phyloP scores from a whole-genome alignment of 1,139 yeast genomes.

The Yamadazyma taylorii region DNA sequence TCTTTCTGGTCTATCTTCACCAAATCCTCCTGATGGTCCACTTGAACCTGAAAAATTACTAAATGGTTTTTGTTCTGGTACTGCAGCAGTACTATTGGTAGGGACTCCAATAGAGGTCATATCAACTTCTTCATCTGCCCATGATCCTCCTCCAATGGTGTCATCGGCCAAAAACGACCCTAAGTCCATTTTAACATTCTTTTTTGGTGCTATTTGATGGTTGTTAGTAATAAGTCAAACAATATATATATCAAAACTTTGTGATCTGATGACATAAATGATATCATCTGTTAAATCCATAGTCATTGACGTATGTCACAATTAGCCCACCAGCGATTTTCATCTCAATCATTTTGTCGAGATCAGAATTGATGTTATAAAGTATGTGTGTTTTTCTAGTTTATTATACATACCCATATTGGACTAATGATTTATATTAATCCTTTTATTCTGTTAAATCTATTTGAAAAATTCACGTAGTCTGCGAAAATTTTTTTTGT shows the following conservation, averaged over 20 bases:
- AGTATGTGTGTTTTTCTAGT: too few species aligned
- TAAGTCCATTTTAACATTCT: slow-evolving; percentile 49
- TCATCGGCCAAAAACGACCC: slow-evolving; percentile 53
- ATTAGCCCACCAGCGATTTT: too few species aligned
- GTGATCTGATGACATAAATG: background rate
- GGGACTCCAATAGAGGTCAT: slow-evolving; percentile 55
- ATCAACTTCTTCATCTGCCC: slow-evolving; percentile 65
- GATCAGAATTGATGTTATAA: too few species aligned
- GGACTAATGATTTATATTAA: slow-evolving; percentile 3
- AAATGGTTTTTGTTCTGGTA: slow-evolving; percentile 18
- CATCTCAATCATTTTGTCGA: too few species aligned
- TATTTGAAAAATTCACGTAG: slow-evolving; percentile 4
- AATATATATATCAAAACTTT: background rate
- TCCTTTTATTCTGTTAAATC: background rate
- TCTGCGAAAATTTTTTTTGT: slow-evolving; percentile 10
- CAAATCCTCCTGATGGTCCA: slow-evolving; percentile 10
- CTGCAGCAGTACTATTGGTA: slow-evolving; percentile 27
- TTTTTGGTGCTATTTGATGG: slow-evolving; percentile 33
- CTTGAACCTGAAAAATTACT: slow-evolving; percentile 8
- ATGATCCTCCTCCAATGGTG: slow-evolving; percentile 48
- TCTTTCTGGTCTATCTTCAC: slow-evolving; percentile 38
- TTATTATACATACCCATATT: slow-evolving; percentile 21
- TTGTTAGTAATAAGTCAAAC: slow-evolving; percentile 11
- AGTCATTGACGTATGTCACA: too few species aligned
- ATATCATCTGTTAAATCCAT: too few species aligned